These are phyloP conservation scores for Bimuria novae-zelandiae DNA, from an alignment of 2,329 filamentous ascomycete genomes.

Conservation along the genomic window DNA sequence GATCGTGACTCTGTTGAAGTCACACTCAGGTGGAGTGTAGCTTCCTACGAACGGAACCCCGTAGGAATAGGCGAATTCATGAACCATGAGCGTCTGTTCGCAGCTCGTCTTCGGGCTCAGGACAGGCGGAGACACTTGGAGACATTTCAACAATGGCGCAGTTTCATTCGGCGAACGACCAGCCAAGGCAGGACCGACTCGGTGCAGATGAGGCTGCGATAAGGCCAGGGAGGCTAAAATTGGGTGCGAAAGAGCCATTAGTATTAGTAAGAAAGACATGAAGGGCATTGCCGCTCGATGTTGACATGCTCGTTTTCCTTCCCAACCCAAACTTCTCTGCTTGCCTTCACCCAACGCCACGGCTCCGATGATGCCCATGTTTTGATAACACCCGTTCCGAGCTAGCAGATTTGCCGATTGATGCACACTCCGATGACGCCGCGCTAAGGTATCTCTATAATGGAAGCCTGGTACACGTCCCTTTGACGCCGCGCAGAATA, in stretches of 20 bases:
- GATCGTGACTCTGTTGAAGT: slow-evolving; percentile 75
- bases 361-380: slow-evolving; percentile 2
- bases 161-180: slow-evolving; percentile 31
- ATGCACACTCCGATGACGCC: slow-evolving; percentile 34
- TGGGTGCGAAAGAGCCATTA: slow-evolving; percentile 39
- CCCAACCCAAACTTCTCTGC: slow-evolving; percentile 12
- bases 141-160: slow-evolving; percentile 60
- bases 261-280: slow-evolving; percentile 37
- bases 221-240: slow-evolving; percentile 26
- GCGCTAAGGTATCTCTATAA: slow-evolving; percentile 33
- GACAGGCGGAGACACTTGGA: slow-evolving; percentile 72
- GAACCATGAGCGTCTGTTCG: slow-evolving; percentile 66
- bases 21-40: slow-evolving; percentile 69
- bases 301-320: slow-evolving; percentile 16
- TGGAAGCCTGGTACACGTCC: slow-evolving; percentile 15
- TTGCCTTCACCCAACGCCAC: slow-evolving; percentile 20
- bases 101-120: slow-evolving; percentile 55
- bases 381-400: slow-evolving; percentile 4
- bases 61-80: slow-evolving; percentile 74
- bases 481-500: slow-evolving; percentile 20
- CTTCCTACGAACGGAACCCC: slow-evolving; percentile 71
- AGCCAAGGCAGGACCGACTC: slow-evolving; percentile 20
- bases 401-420: slow-evolving; percentile 15
- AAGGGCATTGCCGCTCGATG: slow-evolving; percentile 21
- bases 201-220: slow-evolving; percentile 19